Evolutionary conservation across 257 asterid genomes (phyloP), one percentile per base, ranked within the genome.

Genomic region (Primulina huaijiensis): DNA sequence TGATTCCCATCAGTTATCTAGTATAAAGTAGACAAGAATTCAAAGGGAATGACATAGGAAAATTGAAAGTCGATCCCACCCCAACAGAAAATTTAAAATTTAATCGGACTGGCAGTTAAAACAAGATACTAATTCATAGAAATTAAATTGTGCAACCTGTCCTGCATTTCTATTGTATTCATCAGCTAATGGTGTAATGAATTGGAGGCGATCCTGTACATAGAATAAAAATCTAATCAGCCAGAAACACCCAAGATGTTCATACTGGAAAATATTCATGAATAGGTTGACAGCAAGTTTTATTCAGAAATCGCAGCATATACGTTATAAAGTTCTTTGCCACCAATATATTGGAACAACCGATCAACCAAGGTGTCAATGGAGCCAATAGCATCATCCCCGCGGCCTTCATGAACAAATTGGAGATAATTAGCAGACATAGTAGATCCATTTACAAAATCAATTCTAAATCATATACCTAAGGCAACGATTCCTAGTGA

Each of bases 401-500:
- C 99, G 69, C 89, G 91, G 76, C 99, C 99, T 93, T 79, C 72
- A 76, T 34, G 33, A 64, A 72, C 62, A 52, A 40, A 76, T 17
- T 35, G 53, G 70, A 55, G 62, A 55, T 23, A 29, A 74, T 68
- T 59, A 62, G 77, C 67, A 17, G 68, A 65, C 62, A 69, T 35
- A 62, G 35, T 57, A 57, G 75, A 70, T 50, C 19, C 63, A 37
- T 56, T 65, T 60, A 71, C 72, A 56, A 43, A 40, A 78, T 65
- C 30, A 66, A 56, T 53, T 68, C 50, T 46, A 25, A 43, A 76
- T 43, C 27, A 81, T 38, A 68, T 89, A 93, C 97, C 99, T 79
- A 93, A 85, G 60, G 93, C 95, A 77, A 93, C 96, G 75, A 93
- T 91, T 67, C 97, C 99, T 71, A 93, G 80, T 29, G 97, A 80